Conservation (phyloP, 805 yeast species). For the Grigorovia transvaalensis region DNA sequence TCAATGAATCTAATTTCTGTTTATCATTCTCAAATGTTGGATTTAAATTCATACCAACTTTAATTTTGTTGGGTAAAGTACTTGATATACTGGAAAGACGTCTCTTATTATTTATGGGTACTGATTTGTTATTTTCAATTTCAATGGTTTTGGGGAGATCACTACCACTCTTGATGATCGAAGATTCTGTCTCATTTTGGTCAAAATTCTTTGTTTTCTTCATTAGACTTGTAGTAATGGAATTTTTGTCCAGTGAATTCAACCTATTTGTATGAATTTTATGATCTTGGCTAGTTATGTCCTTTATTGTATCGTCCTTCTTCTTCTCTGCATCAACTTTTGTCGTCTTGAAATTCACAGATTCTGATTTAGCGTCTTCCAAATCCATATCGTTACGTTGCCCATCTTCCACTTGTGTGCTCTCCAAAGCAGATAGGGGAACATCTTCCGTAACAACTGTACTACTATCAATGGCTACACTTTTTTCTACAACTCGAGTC, state of each 20-base stretch:
- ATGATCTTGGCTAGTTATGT: not conserved
- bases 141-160: no score
- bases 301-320: not conserved
- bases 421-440: not conserved
- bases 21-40: constrained; percentile 16
- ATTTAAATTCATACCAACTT: constrained; percentile 5
- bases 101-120: constrained; percentile 3
- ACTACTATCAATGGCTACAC: not conserved
- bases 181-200: not conserved
- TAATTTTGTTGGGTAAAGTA: constrained; percentile 10
- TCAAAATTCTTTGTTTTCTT: not conserved
- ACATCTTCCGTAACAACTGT: constrained; percentile 1
- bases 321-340: not conserved
- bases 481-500: not conserved
- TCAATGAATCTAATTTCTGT: constrained; percentile 19
- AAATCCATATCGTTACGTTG: not conserved
- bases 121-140: not conserved
- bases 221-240: not conserved
- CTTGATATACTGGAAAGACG: constrained; percentile 19
- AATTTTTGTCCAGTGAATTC: not conserved
- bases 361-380: not conserved
- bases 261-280: not conserved
- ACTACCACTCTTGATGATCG: not conserved
- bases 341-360: not conserved
- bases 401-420: not conserved